Conservation (phyloP, 441 rosid species). For the Populus hybrid region DNA sequence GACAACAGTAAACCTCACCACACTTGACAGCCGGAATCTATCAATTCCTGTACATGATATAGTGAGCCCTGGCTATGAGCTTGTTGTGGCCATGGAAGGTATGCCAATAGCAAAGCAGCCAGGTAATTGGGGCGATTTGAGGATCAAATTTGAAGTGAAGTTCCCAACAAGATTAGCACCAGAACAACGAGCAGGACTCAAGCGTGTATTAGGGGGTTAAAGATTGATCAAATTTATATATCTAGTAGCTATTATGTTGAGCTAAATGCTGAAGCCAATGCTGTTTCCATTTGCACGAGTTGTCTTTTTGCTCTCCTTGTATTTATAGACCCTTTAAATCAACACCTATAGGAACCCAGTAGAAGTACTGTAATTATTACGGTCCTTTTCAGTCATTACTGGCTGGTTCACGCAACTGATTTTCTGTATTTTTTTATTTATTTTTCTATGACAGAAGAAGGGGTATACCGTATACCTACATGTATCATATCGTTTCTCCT, state of each 20-base stretch:
- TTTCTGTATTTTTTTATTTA: neutral
- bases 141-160: slow-evolving; percentile 73
- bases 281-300: neutral
- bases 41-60: slow-evolving; percentile 62
- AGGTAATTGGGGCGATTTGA: slow-evolving; percentile 65
- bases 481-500: neutral
- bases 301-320: neutral
- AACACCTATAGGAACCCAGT: neutral
- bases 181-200: slow-evolving; percentile 68
- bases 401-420: neutral
- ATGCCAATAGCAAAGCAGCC: slow-evolving; percentile 89
- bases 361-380: neutral
- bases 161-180: slow-evolving; percentile 64
- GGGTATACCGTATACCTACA: neutral
- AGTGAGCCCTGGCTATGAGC: slow-evolving; percentile 79
- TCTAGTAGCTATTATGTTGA: neutral
- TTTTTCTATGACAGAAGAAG: neutral
- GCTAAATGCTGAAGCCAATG: slow-evolving; percentile 5
- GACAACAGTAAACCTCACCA: slow-evolving; percentile 45
- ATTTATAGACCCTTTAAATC: neutral
- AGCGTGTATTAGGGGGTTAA: slow-evolving; percentile 57
- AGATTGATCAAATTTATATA: neutral
- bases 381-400: neutral
- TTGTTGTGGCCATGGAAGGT: slow-evolving; percentile 70
- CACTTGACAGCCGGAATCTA: slow-evolving; percentile 65